These are phyloP conservation scores for Triticum turgidum DNA, from an alignment of 176 grass and related monocot species.

Conservation along the genomic window DNA sequence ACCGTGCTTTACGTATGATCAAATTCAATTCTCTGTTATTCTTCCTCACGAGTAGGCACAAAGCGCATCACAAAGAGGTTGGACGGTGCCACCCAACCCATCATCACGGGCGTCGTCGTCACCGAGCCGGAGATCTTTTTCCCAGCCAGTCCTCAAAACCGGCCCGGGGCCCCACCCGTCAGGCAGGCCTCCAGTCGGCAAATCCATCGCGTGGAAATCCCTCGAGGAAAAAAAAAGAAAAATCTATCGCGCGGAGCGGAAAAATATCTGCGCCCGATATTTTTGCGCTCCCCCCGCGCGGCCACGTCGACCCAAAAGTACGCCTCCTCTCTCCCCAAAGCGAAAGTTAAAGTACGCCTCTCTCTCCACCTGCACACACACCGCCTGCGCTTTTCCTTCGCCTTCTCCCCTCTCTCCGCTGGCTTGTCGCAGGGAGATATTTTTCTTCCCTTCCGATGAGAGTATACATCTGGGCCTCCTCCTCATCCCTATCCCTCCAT, in stretches of 20 bases:
- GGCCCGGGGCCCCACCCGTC: neutral
- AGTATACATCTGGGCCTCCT: neutral
- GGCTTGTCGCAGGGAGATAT: neutral
- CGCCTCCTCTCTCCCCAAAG: neutral
- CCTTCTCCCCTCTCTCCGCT: neutral
- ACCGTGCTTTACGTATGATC: no score
- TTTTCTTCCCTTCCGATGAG: neutral
- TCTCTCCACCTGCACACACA: neutral
- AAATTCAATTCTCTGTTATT: no score
- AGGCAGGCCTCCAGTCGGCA: neutral
- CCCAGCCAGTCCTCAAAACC: neutral
- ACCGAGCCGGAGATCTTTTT: no score
- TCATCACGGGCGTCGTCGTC: no score
- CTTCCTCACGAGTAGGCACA: no score
- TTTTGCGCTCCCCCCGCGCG: neutral
- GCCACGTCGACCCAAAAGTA: constrained; percentile 35
- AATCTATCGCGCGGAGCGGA: no score
- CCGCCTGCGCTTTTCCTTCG: neutral
- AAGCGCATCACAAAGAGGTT: no score
- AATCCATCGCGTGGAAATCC: no score
- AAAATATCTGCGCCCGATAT: constrained; percentile 43
- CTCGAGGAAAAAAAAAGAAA: no score
- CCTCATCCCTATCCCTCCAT: neutral
- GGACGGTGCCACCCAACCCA: no score
- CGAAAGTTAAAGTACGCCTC: neutral